phyloP scores from a whole-genome alignment of 1,284 basidiomycete species.

The Schizophyllum amplum region DNA sequence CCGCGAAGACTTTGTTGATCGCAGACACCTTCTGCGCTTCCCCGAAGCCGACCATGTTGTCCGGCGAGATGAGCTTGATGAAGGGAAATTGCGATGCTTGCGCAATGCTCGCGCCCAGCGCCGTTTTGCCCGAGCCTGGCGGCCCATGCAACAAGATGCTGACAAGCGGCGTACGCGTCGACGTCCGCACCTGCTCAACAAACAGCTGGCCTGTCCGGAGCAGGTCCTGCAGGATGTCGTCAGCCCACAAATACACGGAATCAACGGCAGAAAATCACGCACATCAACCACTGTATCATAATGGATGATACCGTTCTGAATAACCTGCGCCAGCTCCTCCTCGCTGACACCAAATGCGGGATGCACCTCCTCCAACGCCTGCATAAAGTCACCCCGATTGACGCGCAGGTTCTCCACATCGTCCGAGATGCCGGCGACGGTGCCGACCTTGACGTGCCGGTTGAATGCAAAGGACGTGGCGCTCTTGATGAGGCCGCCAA shows the following conservation, averaged over 20 bases:
- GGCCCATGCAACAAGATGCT: slow-evolving; percentile 87
- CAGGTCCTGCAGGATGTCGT: slow-evolving; percentile 53
- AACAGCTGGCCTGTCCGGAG: slow-evolving; percentile 88
- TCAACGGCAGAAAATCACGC: slow-evolving; percentile 22
- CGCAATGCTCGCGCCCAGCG: slow-evolving; percentile 92
- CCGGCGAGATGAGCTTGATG: slow-evolving; percentile 96
- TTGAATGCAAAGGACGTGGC: slow-evolving; percentile 98
- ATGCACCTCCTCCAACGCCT: slow-evolving; percentile 91
- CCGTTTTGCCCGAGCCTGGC: slow-evolving; percentile 91
- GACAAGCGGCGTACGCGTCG: slow-evolving; percentile 87
- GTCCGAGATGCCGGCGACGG: slow-evolving; percentile 92
- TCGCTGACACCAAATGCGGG: slow-evolving; percentile 98
- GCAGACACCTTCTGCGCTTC: slow-evolving; percentile 89
- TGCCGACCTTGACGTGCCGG: slow-evolving; percentile 95
- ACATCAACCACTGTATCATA: slow-evolving; percentile 74
- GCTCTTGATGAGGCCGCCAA: slow-evolving; percentile 94
- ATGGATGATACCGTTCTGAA: slow-evolving; percentile 97
- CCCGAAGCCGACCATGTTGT: slow-evolving; percentile 93
- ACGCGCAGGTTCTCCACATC: slow-evolving; percentile 93
- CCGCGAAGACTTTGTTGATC: slow-evolving; percentile 91
- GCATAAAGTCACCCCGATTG: slow-evolving; percentile 82
- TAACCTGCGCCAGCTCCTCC: slow-evolving; percentile 90
- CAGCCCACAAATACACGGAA: slow-evolving; percentile 12
- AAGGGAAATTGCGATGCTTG: slow-evolving; percentile 92
- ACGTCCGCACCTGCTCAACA: slow-evolving; percentile 92